Base-by-base conservation (phyloP, 1,139 yeast species). In the Lodderomyces elongisporus region DNA sequence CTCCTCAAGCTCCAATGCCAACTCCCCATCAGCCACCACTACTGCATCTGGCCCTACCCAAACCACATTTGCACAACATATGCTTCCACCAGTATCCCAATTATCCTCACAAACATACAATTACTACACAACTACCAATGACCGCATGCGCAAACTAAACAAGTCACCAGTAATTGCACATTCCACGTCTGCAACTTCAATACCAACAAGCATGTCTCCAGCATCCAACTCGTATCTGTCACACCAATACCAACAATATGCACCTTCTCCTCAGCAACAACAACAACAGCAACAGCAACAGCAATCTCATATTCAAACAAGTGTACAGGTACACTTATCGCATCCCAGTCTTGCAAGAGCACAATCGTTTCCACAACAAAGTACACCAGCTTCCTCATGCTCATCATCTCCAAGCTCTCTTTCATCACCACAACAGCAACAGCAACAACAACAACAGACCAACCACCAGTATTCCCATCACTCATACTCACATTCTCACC, bases 31-130 rank as follows among this genome's bases (percentile, higher is more conserved):
- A 15, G 30, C 21, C 7, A 14, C 18, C 8, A 17, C 35, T 9
- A 31, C 24, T 22, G 35, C 34, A 28, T 37, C 30, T 28, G 26
- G 18, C 2, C 30, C 16, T 14, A 31, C 21, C 7, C 43, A 17
- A 14, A 36, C 20, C n/a, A 40, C 22, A 14, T 32, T 27, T 17
- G 34, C 7, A 13, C 36, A 25, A 26, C 38, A 32, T 15, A 35
- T 8, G 25, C 17, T 35, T 26, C 40, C 40, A 14, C 25, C 38
- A 12, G 33, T 34, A n/a, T 22, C 14, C 10, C 33, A 29, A n/a
- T 31, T 29, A n/a, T 35, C 35, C 14, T 20, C 23, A 27, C 4
- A 13, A 6, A 21, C 33, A n/a, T 16, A 32, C 27, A 14, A 17
- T 14, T 7, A 30, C 24, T 14, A 24, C n/a, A 21, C 30, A 10